These are phyloP conservation scores for Evansstolkia leycettana DNA, from an alignment of 495 filamentous ascomycete genomes.

Conservation along the genomic window DNA sequence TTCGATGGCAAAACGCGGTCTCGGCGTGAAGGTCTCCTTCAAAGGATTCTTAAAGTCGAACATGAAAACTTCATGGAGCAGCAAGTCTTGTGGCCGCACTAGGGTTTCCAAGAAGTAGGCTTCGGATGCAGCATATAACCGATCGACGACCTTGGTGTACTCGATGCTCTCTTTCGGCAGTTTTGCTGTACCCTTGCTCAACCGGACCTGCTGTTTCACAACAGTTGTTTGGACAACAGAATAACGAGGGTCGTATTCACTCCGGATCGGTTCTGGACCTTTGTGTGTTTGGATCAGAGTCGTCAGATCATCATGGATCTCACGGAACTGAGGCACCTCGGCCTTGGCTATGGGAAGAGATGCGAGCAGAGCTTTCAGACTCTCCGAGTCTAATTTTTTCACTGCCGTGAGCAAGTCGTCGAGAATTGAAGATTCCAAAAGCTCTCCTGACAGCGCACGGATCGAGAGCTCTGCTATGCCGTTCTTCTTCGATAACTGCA, in stretches of 20 bases:
- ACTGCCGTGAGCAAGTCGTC: conserved; percentile 40
- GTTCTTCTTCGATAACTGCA: conserved; percentile 24
- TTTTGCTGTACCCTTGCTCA: conserved; percentile 67
- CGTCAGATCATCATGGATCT: conserved; percentile 18
- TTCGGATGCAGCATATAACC: conserved; percentile 42
- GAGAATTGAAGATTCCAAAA: conserved; percentile 36
- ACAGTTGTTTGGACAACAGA: conserved; percentile 70
- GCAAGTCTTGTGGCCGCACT: conserved; percentile 47
- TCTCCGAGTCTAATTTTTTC: conserved; percentile 37
- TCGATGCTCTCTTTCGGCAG: conserved; percentile 61
- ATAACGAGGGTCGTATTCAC: conserved; percentile 60
- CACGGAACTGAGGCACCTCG: conserved; percentile 7
- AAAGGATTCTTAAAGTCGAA: conserved; percentile 72
- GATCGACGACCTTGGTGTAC: conserved; percentile 65
- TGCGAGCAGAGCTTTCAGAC: conserved; percentile 11
- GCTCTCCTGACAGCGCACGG: conserved; percentile 43
- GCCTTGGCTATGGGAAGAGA: conserved; percentile 9
- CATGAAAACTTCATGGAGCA: conserved; percentile 71
- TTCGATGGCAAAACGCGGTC: conserved; percentile 66
- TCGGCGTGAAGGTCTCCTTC: conserved; percentile 71
- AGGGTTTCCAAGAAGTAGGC: conserved; percentile 40
- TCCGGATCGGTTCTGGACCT: conserved; percentile 44
- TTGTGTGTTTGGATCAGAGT: conserved; percentile 24
- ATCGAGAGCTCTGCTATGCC: conserved; percentile 42
- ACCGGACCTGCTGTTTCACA: conserved; percentile 72